phyloP scores from a whole-genome alignment of 2,329 filamentous ascomycete genomes.

The Trichoderma sp. region DNA sequence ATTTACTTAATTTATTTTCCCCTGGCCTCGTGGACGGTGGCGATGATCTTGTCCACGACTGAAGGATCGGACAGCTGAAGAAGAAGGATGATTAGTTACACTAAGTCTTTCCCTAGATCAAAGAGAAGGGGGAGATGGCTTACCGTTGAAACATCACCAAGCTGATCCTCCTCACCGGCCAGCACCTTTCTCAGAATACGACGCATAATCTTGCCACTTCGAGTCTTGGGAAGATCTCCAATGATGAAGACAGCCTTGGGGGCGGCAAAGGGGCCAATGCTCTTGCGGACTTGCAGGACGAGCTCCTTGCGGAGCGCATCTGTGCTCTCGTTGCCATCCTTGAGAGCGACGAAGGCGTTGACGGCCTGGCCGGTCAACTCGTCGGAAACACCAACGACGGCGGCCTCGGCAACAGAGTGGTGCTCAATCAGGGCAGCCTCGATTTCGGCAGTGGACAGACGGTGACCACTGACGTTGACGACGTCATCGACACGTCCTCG shows the following conservation, averaged over 20 bases:
- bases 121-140: slow-evolving; percentile 36
- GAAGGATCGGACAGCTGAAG: slow-evolving; percentile 79
- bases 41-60: slow-evolving; percentile 87
- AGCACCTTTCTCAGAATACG: slow-evolving; percentile 96
- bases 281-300: slow-evolving; percentile 91
- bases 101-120: neutral
- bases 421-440: slow-evolving; percentile 96
- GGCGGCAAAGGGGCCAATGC: slow-evolving; percentile 94
- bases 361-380: slow-evolving; percentile 96
- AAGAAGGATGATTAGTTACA: slow-evolving; percentile 21
- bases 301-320: slow-evolving; percentile 91
- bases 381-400: slow-evolving; percentile 88
- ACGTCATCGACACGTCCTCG: slow-evolving; percentile 97
- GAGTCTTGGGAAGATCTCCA: slow-evolving; percentile 92
- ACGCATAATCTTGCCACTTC: slow-evolving; percentile 98
- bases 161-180: slow-evolving; percentile 92
- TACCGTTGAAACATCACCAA: slow-evolving; percentile 90
- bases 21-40: slow-evolving; percentile 65
- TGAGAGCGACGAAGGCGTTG: slow-evolving; percentile 93
- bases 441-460: slow-evolving; percentile 95
- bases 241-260: slow-evolving; percentile 92
- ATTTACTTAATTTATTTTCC: slow-evolving; percentile 44
- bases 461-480: slow-evolving; percentile 95
- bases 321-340: slow-evolving; percentile 72
- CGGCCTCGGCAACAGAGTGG: slow-evolving; percentile 83